Conservation (phyloP, 257 asterid species). For the Lycium barbarum region DNA sequence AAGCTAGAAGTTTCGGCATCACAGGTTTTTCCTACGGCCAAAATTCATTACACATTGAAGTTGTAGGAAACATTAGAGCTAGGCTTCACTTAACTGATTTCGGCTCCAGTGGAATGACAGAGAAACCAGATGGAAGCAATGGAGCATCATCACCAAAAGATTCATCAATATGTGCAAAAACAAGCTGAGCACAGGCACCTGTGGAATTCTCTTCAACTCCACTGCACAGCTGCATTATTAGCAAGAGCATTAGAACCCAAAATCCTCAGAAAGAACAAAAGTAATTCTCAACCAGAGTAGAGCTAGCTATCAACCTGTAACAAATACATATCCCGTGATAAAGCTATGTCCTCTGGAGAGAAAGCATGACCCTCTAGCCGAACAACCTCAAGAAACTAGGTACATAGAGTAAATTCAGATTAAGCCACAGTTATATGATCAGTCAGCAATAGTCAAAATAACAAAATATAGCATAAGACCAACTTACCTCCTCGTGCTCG, state of each 20-base stretch:
- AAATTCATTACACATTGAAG: neutral
- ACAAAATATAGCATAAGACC: neutral
- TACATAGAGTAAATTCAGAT: neutral
- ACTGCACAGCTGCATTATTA: slow-evolving; percentile 71
- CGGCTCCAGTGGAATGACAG: slow-evolving; percentile 86
- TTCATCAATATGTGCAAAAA: slow-evolving; percentile 93
- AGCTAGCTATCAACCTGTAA: slow-evolving; percentile 60
- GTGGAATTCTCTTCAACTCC: slow-evolving; percentile 78
- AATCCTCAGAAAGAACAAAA: neutral
- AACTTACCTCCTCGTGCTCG: slow-evolving; percentile 79
- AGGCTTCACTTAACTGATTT: slow-evolving; percentile 68
- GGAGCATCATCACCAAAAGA: slow-evolving; percentile 94
- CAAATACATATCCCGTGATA: slow-evolving; percentile 85
- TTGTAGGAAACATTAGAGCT: neutral
- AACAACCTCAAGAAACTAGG: slow-evolving; percentile 84
- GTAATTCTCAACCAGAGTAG: neutral
- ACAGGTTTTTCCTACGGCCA: neutral
- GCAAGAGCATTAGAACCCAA: neutral
- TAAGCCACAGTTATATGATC: neutral
- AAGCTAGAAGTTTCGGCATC: neutral
- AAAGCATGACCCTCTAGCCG: slow-evolving; percentile 82
- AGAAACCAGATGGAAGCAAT: slow-evolving; percentile 90
- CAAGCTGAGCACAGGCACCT: slow-evolving; percentile 90
- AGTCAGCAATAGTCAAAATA: neutral
- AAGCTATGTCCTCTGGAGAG: slow-evolving; percentile 75